These are phyloP conservation scores for Syncephalis fuscata DNA, from an alignment of 371 early-diverging fungal species.

Conservation along the genomic window DNA sequence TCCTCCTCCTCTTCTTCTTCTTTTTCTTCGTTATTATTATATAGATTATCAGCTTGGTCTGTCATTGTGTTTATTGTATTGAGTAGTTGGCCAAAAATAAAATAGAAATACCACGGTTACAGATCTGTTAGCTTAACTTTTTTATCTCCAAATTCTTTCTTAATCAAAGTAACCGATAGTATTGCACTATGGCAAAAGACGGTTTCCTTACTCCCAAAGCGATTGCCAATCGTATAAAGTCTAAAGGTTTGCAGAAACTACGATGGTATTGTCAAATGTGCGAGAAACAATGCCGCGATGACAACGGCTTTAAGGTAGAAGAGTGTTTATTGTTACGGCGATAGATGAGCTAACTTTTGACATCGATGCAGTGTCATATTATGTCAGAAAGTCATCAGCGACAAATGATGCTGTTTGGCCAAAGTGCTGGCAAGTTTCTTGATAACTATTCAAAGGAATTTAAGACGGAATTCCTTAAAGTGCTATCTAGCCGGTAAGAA, in stretches of 20 bases:
- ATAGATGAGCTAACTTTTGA: background rate
- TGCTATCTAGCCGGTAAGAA: conserved; percentile 49
- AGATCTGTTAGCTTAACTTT: too few relatives aligned
- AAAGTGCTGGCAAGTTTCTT: conserved; percentile 52
- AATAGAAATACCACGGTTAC: too few relatives aligned
- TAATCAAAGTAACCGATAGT: too few relatives aligned
- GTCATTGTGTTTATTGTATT: too few relatives aligned
- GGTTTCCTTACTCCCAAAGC: conserved; percentile 66
- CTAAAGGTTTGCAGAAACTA: conserved; percentile 87
- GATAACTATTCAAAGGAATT: conserved; percentile 58
- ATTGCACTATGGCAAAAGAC: conserved; percentile 45
- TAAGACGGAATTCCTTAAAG: conserved; percentile 42
- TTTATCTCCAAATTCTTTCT: too few relatives aligned
- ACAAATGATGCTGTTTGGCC: conserved; percentile 79
- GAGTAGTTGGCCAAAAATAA: too few relatives aligned
- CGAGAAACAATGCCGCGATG: conserved; percentile 84
- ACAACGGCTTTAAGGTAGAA: conserved; percentile 80
- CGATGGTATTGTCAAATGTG: conserved; percentile 93
- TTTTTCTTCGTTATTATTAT: too few relatives aligned
- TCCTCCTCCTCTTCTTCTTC: too few relatives aligned
- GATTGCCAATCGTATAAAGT: conserved; percentile 69
- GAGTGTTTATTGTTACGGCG: background rate
- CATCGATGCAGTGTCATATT: conserved; percentile 50
- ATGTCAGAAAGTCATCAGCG: conserved; percentile 85
- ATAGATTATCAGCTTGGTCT: too few relatives aligned